phyloP scores from a whole-genome alignment of 345 rosid genomes.

The Noccaea bulbosa region DNA sequence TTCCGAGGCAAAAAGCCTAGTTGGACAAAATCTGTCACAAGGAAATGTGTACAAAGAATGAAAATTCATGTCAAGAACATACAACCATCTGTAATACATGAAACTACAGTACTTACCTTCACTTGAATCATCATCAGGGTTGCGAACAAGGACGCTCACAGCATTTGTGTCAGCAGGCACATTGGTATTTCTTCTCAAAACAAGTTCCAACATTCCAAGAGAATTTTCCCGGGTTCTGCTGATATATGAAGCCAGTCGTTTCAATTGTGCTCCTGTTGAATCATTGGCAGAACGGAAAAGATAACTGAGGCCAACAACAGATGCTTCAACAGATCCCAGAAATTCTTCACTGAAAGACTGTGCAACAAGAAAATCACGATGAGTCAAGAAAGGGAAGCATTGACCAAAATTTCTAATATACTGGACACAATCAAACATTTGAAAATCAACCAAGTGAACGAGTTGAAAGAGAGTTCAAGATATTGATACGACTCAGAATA shows the following conservation, averaged over 20 bases:
- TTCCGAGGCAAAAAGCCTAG: slow-evolving; percentile 84
- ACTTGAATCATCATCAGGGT: slow-evolving; percentile 56
- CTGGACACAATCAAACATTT: slow-evolving; percentile 22
- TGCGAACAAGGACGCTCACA: slow-evolving; percentile 70
- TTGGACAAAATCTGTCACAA: slow-evolving; percentile 62
- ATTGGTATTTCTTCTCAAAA: slow-evolving; percentile 77
- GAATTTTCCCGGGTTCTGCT: slow-evolving; percentile 55
- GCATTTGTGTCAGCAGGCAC: slow-evolving; percentile 77
- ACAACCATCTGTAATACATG: slow-evolving; percentile 3
- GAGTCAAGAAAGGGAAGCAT: slow-evolving; percentile 24
- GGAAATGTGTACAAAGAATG: slow-evolving; percentile 15
- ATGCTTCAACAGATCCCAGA: slow-evolving; percentile 74
- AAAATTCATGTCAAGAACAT: slow-evolving; percentile 25
- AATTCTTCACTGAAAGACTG: slow-evolving; percentile 44
- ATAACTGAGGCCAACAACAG: slow-evolving; percentile 87
- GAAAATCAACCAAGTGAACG: slow-evolving; percentile 3
- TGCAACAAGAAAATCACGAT: slow-evolving; percentile 16
- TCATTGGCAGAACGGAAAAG: slow-evolving; percentile 67
- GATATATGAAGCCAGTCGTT: slow-evolving; percentile 69
- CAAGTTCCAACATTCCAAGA: slow-evolving; percentile 64
- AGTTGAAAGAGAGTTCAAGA: slow-evolving; percentile 3
- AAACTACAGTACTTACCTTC: slow-evolving; percentile 52
- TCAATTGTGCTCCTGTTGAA: slow-evolving; percentile 64
- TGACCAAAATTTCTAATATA: slow-evolving; percentile 16
- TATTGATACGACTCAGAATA: slow-evolving; percentile 14